A percentile compares a stretch with the other conserved stretches of the same genome.
These are phyloP conservation scores for Dryas drummondii DNA, from an alignment of 306 rosid species.

Conservation along the genomic window DNA sequence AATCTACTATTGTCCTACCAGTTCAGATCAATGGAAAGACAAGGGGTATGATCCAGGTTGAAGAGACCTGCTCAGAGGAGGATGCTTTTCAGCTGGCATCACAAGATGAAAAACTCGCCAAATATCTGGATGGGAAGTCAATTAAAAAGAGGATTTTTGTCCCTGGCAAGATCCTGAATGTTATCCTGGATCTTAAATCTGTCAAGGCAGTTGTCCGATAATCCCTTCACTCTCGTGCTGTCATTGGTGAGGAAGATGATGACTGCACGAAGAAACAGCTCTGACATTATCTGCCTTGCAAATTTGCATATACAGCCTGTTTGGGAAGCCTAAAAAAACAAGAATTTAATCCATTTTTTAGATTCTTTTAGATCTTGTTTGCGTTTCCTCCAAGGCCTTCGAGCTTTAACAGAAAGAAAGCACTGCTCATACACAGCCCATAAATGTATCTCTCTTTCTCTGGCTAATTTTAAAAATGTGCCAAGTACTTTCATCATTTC, in stretches of 20 bases:
- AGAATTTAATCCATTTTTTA: not conserved
- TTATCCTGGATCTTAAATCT: conserved; percentile 73
- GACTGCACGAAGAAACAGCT: not conserved
- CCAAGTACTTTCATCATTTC: not conserved
- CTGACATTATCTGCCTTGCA: not conserved
- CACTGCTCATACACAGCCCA: not conserved
- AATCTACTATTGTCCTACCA: conserved; percentile 66
- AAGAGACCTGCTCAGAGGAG: conserved; percentile 82
- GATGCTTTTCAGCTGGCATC: conserved; percentile 71
- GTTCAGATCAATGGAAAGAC: conserved; percentile 97
- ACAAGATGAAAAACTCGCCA: conserved; percentile 72
- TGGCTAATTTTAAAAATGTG: not conserved
- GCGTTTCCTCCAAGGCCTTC: not conserved
- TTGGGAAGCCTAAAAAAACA: not conserved
- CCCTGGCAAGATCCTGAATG: conserved; percentile 85
- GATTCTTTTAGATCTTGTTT: not conserved
- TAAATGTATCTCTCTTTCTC: not conserved
- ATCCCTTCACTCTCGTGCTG: conserved; percentile 2
- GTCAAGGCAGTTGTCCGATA: conserved; percentile 48
- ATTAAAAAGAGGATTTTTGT: conserved; percentile 75
- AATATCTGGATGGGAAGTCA: conserved; percentile 60
- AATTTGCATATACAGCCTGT: not conserved
- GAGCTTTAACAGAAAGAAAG: not conserved
- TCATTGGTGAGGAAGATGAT: not conserved
- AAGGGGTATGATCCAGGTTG: conserved; percentile 85